phyloP scores from a whole-genome alignment of 2,329 filamentous ascomycete genomes.

The Colletotrichum spaethianum region DNA sequence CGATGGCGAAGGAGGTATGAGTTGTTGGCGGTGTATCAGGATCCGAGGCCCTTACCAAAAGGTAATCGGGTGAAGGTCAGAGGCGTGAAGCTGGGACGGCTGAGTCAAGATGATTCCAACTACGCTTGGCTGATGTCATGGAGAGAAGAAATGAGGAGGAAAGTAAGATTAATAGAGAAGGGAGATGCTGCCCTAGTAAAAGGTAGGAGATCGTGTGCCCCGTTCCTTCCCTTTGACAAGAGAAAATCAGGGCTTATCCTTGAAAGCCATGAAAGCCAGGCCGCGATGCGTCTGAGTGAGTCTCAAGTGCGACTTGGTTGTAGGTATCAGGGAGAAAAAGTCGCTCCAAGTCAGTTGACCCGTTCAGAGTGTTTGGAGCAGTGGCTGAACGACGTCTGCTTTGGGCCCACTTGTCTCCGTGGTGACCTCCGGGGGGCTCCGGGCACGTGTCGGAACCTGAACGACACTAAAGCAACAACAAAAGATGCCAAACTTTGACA shows the following conservation, averaged over 20 bases:
- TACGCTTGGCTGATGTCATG: fast-evolving
- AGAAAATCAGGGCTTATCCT: neutral
- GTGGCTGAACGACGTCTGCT: neutral
- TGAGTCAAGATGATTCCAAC: neutral
- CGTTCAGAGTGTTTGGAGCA: neutral
- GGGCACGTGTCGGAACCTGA: neutral
- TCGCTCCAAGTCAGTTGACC: neutral
- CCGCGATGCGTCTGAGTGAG: neutral
- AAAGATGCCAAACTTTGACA: neutral
- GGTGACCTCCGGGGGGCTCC: slow-evolving; percentile 8
- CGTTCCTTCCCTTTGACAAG: neutral
- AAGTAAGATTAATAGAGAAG: neutral
- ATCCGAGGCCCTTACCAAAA: neutral
- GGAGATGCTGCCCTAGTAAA: neutral
- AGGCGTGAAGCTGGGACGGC: neutral
- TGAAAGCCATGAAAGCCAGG: neutral
- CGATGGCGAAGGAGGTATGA: neutral
- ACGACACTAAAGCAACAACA: neutral
- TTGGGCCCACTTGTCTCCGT: slow-evolving; percentile 9
- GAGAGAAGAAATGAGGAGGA: neutral
- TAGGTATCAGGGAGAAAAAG: fast-evolving
- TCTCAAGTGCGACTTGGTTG: too few species aligned
- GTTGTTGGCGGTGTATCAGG: neutral
- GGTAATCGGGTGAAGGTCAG: neutral
- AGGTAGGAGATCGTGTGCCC: neutral